These are phyloP conservation scores for Flaveria linearis DNA, from an alignment of 129 eudicot genomes.

Conservation along the genomic window DNA sequence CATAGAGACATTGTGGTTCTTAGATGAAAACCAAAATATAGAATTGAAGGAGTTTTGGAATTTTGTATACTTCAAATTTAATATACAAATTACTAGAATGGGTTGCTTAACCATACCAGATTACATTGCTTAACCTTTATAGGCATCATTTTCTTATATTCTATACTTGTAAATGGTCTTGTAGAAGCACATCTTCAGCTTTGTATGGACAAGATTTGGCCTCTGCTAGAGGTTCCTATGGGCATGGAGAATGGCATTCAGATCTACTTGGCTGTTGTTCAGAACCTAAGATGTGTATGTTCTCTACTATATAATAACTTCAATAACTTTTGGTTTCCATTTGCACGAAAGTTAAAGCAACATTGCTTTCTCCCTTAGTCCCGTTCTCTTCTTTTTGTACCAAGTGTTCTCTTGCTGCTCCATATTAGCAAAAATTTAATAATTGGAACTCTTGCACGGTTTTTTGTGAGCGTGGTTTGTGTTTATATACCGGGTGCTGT, in stretches of 20 bases:
- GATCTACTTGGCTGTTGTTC: conserved; percentile 97
- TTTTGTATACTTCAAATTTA: not conserved
- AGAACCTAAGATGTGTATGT: conserved; percentile 89
- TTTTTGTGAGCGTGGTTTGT: too few species aligned
- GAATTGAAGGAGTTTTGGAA: not conserved
- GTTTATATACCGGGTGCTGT: not conserved
- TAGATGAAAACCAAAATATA: not conserved
- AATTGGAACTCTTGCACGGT: too few species aligned
- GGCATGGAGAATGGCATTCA: conserved; percentile 79
- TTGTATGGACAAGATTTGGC: conserved; percentile 59
- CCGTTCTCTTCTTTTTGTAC: not conserved
- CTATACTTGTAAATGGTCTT: conserved; percentile 25
- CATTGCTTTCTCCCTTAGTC: not conserved
- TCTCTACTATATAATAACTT: conserved; percentile 2
- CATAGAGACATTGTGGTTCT: not conserved
- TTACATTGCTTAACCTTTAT: not conserved
- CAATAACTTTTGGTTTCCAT: not conserved
- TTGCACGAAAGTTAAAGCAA: not conserved
- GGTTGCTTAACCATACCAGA: not conserved
- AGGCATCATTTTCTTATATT: not conserved
- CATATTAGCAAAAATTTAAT: too few species aligned
- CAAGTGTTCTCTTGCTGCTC: not conserved
- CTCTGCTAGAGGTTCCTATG: conserved; percentile 56
- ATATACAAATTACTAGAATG: not conserved
- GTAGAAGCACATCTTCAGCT: conserved; percentile 61